phyloP scores from a whole-genome alignment of 441 rosid species.

The Daphne laureola region DNA sequence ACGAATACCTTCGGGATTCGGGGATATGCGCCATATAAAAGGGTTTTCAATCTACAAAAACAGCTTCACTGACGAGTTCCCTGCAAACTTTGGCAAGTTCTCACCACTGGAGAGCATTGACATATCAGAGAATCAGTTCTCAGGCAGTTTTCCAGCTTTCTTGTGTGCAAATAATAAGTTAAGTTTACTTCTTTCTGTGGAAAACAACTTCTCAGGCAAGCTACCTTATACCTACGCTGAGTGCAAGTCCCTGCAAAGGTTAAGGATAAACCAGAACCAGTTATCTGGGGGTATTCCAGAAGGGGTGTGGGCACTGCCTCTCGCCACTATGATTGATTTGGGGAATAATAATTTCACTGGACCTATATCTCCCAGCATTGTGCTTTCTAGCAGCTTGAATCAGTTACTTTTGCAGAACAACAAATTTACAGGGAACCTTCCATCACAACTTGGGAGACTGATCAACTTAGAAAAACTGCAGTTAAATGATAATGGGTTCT shows the following conservation, averaged over 20 bases:
- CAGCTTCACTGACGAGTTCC: conserved; percentile 62
- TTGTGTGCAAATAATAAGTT: conserved; percentile 49
- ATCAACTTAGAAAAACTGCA: conserved; percentile 45
- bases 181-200: conserved; percentile 41
- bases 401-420: conserved; percentile 58
- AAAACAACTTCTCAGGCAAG: conserved; percentile 58
- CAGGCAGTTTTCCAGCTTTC: conserved; percentile 67
- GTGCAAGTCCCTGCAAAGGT: conserved; percentile 56
- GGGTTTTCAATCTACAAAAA: conserved; percentile 58
- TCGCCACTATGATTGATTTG: conserved; percentile 47
- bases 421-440: conserved; percentile 57
- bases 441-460: conserved; percentile 48
- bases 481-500: conserved; percentile 48
- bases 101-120: conserved; percentile 51
- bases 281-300: conserved; percentile 48
- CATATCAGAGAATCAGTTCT: conserved; percentile 73
- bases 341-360: conserved; percentile 59
- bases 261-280: conserved; percentile 48
- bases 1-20: conserved; percentile 53
- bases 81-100: conserved; percentile 56
- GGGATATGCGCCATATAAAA: conserved; percentile 43
- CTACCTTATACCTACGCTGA: conserved; percentile 48
- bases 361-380: conserved; percentile 38
- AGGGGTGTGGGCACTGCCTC: conserved; percentile 60
- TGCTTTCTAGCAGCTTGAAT: conserved; percentile 31